Evolutionary conservation across 495 filamentous ascomycete genomes (phyloP).

Genomic region (Aspergillus biplanus): DNA sequence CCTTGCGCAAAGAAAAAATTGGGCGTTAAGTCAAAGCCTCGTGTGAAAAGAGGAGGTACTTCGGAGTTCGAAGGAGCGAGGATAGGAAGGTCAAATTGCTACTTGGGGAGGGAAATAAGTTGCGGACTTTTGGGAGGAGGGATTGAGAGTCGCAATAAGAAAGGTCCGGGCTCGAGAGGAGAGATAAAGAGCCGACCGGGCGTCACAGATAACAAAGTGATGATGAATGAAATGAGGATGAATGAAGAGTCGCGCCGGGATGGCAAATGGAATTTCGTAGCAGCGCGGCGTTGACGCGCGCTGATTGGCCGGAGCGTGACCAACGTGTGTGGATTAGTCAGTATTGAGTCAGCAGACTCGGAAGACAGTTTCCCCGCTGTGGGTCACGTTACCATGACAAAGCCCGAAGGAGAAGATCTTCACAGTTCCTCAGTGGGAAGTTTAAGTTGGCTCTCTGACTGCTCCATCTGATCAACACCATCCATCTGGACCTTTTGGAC

Average conservation of each 20-base stretch:
- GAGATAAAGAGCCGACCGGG: slow-evolving; percentile 4
- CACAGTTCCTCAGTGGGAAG: not conserved
- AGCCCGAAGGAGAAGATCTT: slow-evolving; percentile 14
- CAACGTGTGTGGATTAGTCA: slow-evolving; percentile 17
- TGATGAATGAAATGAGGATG: slow-evolving; percentile 23
- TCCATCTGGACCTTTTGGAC: not conserved
- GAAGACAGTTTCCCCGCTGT: slow-evolving; percentile 41
- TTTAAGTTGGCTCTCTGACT: not conserved
- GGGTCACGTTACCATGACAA: slow-evolving; percentile 51
- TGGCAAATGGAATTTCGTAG: slow-evolving; percentile 40
- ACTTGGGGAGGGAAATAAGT: not conserved
- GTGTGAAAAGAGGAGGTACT: not conserved
- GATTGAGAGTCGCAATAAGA: slow-evolving; percentile 2
- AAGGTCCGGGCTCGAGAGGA: not conserved
- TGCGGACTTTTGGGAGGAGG: not conserved
- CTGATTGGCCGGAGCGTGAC: slow-evolving; percentile 40
- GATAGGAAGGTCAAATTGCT: not conserved
- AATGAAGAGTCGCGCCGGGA: slow-evolving; percentile 39
- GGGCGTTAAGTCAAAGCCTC: not conserved
- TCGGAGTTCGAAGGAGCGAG: not conserved
- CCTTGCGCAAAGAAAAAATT: slow-evolving; percentile 27
- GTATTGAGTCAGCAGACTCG: slow-evolving; percentile 38
- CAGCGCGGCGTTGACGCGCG: slow-evolving; percentile 40
- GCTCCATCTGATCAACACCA: not conserved
- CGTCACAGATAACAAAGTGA: slow-evolving; percentile 9